Conservation (phyloP, 805 yeast species). For the Suhomyces xylopsoci region DNA sequence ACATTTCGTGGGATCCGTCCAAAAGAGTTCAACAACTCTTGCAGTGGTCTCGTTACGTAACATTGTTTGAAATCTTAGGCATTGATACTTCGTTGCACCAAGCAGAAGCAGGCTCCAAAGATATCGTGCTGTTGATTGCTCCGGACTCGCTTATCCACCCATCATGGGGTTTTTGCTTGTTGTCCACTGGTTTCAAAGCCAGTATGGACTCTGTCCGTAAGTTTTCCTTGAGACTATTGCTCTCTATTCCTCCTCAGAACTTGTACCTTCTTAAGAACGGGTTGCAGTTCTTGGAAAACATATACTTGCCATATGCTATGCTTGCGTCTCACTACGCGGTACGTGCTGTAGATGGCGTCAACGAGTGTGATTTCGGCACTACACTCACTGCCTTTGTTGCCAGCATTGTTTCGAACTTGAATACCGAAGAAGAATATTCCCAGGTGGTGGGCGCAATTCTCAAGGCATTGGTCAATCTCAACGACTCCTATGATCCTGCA, state of each 20-base stretch:
- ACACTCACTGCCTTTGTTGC: conserved; percentile 45
- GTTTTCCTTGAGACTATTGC: conserved; percentile 54
- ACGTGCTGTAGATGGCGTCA: conserved; percentile 24
- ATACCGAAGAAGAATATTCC: conserved; percentile 19
- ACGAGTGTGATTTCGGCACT: conserved; percentile 58
- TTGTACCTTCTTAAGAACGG: conserved; percentile 35
- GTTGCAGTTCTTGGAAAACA: conserved; percentile 43
- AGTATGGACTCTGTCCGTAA: conserved; percentile 75
- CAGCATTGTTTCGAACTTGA: conserved; percentile 29
- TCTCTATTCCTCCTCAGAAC: conserved; percentile 47
- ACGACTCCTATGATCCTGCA: conserved; percentile 65
- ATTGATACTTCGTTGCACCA: conserved; percentile 86
- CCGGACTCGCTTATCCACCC: conserved; percentile 53
- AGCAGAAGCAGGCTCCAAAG: conserved; percentile 70
- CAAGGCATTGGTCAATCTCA: conserved; percentile 44
- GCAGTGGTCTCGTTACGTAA: conserved; percentile 71
- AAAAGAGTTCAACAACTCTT: conserved; percentile 29
- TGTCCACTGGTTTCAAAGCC: conserved; percentile 73
- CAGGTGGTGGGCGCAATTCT: conserved; percentile 32
- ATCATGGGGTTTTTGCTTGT: conserved; percentile 70
- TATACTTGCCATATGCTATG: conserved; percentile 58
- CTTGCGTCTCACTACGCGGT: conserved; percentile 60
- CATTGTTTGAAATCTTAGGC: conserved; percentile 76
- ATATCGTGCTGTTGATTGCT: conserved; percentile 53
- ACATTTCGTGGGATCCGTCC: conserved; percentile 45